Evolutionary conservation across 2,329 filamentous ascomycete species (phyloP), one percentile per base, ranked within the genome.

Genomic region (Sporothrix brunneoviolacea): DNA sequence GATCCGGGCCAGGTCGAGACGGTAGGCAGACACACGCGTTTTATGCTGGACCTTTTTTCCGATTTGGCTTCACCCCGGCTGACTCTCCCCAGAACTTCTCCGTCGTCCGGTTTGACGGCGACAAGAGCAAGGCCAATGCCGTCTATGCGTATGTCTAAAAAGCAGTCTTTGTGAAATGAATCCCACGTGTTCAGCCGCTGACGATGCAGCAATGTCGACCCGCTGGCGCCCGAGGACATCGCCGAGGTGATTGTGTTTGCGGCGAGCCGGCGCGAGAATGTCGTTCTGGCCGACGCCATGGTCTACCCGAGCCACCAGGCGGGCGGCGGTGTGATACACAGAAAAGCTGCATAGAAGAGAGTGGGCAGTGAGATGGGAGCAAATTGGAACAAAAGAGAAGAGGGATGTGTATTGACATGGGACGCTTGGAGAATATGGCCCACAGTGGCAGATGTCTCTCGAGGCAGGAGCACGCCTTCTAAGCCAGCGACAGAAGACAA

Each of bases 1-100:
- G 91, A 95, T 61, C 91, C 91, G 0, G 91, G 91, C 21, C 90
- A 95, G 70, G 90, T 95, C 41, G 89, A 95, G 75, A 95, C 91
- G 38, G 88, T 28, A 10, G 24, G 24, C n/a, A n/a, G n/a, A n/a
- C n/a, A n/a, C n/a, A n/a, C n/a, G n/a, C n/a, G n/a, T n/a, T n/a
- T 28, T n/a, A n/a, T n/a, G n/a, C n/a, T n/a, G n/a, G n/a, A 6
- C 10, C 24, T 28, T 28, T 28, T 28, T 5, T 28, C n/a, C n/a
- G n/a, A n/a, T n/a, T n/a, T n/a, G n/a, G n/a, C n/a, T n/a, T n/a
- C n/a, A n/a, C n/a, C n/a, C n/a, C 10, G 24, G 10, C 24, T 28
- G 24, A 28, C 24, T 10, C 24, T 5, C 24, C 24, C 5, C 24
- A 28, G 24, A 28, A 96, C 65, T 95, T 96, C 69, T 91, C 86